These are phyloP conservation scores for Cladophialophora bantiana DNA, from an alignment of 2,329 filamentous ascomycete genomes.

Conservation along the genomic window DNA sequence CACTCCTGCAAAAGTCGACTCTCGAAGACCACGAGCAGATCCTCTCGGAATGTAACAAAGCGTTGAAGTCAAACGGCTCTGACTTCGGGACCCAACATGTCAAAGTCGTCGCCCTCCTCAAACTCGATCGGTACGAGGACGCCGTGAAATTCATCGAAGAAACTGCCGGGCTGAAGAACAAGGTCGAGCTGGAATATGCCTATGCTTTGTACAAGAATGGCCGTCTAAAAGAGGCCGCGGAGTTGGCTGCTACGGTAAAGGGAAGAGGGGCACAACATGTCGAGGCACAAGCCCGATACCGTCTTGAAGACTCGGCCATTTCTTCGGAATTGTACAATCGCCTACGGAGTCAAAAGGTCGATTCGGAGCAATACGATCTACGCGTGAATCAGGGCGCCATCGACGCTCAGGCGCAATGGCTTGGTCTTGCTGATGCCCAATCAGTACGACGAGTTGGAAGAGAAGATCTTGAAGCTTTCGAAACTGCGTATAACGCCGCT, in stretches of 20 bases:
- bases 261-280: slow-evolving; percentile 64
- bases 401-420: slow-evolving; percentile 69
- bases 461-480: slow-evolving; percentile 69
- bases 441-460: slow-evolving; percentile 61
- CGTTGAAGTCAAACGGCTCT: slow-evolving; percentile 61
- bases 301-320: slow-evolving; percentile 65
- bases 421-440: slow-evolving; percentile 58
- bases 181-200: slow-evolving; percentile 65
- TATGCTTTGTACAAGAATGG: slow-evolving; percentile 70
- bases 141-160: slow-evolving; percentile 64
- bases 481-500: slow-evolving; percentile 70
- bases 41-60: slow-evolving; percentile 64
- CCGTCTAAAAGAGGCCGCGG: slow-evolving; percentile 61
- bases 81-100: slow-evolving; percentile 65
- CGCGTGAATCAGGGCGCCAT: slow-evolving; percentile 67
- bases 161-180: slow-evolving; percentile 61
- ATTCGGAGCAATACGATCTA: slow-evolving; percentile 65
- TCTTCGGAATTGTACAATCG: slow-evolving; percentile 63
- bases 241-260: slow-evolving; percentile 54
- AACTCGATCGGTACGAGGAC: slow-evolving; percentile 69
- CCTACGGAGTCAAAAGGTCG: slow-evolving; percentile 51
- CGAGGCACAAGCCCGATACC: slow-evolving; percentile 68
- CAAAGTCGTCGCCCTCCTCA: slow-evolving; percentile 66
- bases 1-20: slow-evolving; percentile 63
- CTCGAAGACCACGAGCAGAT: slow-evolving; percentile 69